Conservation (phyloP, 768 basidiomycete species). For the Tremella yokohamensis region DNA sequence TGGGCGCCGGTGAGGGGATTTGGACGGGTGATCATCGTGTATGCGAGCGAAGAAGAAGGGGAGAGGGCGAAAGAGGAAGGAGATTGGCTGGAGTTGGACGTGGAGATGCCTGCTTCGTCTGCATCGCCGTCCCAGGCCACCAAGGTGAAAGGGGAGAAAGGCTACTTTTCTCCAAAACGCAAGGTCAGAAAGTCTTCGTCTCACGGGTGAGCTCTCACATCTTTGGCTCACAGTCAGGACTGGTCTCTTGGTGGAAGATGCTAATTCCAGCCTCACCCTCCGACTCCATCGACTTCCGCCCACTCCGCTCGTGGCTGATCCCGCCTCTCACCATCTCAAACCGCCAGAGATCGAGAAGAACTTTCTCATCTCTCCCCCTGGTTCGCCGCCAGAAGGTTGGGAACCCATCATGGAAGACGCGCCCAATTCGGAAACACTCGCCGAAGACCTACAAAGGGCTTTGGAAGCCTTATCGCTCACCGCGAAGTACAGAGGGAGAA, state of each 20-base stretch:
- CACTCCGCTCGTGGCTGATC: constrained; percentile 39
- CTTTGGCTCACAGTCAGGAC: neutral
- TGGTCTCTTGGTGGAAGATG: neutral
- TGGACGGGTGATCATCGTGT: constrained; percentile 77
- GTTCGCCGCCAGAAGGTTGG: constrained; percentile 96
- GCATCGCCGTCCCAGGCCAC: neutral
- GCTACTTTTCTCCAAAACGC: constrained; percentile 21
- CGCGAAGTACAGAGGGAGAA: constrained; percentile 22
- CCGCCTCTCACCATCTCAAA: constrained; percentile 58
- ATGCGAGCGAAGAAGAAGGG: constrained; percentile 50
- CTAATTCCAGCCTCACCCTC: constrained; percentile 51
- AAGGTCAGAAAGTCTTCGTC: constrained; percentile 1
- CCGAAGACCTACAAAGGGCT: constrained; percentile 80
- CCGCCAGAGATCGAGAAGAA: constrained; percentile 84
- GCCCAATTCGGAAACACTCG: constrained; percentile 76
- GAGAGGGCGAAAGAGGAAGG: constrained; percentile 61
- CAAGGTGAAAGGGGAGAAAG: constrained; percentile 1
- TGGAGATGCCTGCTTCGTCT: constrained; percentile 13
- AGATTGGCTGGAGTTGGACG: constrained; percentile 52
- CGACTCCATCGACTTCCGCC: constrained; percentile 43
- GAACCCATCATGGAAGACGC: constrained; percentile 85
- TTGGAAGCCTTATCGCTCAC: constrained; percentile 64
- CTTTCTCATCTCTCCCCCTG: constrained; percentile 96
- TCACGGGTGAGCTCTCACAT: neutral
- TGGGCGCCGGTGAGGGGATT: constrained; percentile 87